Conservation (phyloP, 768 basidiomycete genomes). For the Suillus cothurnatus region DNA sequence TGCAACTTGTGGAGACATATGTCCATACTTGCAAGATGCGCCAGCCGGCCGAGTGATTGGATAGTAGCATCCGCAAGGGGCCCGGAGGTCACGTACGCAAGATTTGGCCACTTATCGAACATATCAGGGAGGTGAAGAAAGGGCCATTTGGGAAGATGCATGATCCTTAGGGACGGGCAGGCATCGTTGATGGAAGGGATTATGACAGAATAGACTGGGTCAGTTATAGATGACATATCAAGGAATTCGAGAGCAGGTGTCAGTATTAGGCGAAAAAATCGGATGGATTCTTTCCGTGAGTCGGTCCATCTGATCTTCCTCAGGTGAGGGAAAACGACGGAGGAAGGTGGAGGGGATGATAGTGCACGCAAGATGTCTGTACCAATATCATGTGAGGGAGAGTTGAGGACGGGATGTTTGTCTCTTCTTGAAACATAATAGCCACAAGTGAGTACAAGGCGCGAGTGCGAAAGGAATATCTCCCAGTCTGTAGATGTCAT, state of each 20-base stretch:
- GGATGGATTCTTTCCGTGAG: constrained; percentile 4
- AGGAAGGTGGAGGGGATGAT: constrained; percentile 6
- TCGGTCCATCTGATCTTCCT: constrained; percentile 7
- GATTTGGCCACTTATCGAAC: constrained; percentile 5
- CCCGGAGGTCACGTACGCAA: constrained; percentile 4
- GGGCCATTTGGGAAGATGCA: constrained; percentile 8
- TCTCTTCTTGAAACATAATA: constrained; percentile 8
- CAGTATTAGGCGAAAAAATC: constrained; percentile 5
- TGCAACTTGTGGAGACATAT: constrained; percentile 7
- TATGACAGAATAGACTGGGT: constrained; percentile 5
- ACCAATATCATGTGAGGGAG: constrained; percentile 5
- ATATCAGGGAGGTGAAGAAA: constrained; percentile 6
- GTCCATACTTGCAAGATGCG: constrained; percentile 8
- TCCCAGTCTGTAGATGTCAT: constrained; percentile 4
- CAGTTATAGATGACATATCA: constrained; percentile 7
- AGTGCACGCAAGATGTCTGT: constrained; percentile 1
- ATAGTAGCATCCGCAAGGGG: constrained; percentile 8
- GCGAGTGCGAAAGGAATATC: constrained; percentile 5
- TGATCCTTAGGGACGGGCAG: constrained; percentile 4
- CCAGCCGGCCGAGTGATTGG: constrained; percentile 3
- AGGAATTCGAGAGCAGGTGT: constrained; percentile 8
- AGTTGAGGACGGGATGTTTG: constrained; percentile 8
- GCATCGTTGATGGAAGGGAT: constrained; percentile 5
- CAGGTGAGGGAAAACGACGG: not conserved
- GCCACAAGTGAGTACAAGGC: constrained; percentile 1